Evolutionary conservation across 2,329 filamentous ascomycete species (phyloP).

Genomic region (Colletotrichum zoysiae): DNA sequence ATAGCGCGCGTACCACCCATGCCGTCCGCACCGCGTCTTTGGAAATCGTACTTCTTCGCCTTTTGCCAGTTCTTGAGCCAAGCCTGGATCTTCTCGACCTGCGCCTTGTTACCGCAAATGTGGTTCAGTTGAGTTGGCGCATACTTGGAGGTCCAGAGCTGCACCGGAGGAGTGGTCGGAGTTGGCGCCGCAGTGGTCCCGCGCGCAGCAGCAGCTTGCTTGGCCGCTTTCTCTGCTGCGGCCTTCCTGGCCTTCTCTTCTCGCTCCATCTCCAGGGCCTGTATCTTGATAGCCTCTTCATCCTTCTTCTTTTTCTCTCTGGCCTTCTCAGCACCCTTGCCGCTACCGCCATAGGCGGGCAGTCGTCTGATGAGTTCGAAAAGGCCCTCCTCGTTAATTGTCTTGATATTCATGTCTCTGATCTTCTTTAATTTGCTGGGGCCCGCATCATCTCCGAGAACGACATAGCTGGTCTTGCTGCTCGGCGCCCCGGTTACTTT

Average conservation of each 20-base stretch:
- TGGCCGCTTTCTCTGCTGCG: conserved; percentile 65
- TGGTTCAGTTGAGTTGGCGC: conserved; percentile 86
- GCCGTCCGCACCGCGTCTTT: conserved; percentile 85
- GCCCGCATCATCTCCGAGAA: conserved; percentile 90
- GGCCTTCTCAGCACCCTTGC: conserved; percentile 87
- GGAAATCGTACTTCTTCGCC: conserved; percentile 83
- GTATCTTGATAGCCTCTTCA: conserved; percentile 82
- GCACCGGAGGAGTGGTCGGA: conserved; percentile 58
- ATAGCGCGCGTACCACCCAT: conserved; percentile 87
- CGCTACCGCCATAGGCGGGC: conserved; percentile 87
- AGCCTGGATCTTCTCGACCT: conserved; percentile 88
- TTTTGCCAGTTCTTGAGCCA: conserved; percentile 90
- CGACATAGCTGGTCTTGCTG: conserved; percentile 93
- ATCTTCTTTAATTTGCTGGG: conserved; percentile 95
- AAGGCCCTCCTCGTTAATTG: conserved; percentile 92
- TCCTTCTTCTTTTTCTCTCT: conserved; percentile 88
- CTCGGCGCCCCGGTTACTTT: conserved; percentile 90
- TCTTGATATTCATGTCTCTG: conserved; percentile 81
- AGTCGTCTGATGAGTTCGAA: conserved; percentile 86
- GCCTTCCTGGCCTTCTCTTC: conserved; percentile 75
- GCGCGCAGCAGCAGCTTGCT: conserved; percentile 62
- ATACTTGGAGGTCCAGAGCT: conserved; percentile 95
- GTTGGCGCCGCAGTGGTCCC: conserved; percentile 54
- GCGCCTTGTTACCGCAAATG: conserved; percentile 93
- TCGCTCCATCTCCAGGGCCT: conserved; percentile 86